Evolutionary conservation across 2,329 filamentous ascomycete genomes (phyloP).

Genomic region (Pestalotiopsis sp.): DNA sequence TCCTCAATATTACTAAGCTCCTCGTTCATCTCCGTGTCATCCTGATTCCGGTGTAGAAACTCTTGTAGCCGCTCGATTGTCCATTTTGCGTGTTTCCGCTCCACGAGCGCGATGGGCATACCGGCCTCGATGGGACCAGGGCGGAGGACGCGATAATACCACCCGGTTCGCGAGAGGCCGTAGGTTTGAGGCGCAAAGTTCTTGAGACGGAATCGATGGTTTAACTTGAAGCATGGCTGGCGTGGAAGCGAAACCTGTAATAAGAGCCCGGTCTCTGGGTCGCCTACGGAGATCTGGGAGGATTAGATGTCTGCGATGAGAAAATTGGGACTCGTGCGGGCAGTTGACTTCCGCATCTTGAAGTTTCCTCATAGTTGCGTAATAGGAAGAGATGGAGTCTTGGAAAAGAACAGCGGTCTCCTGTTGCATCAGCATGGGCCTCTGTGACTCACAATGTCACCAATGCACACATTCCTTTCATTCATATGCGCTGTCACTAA

Average conservation of each 20-base stretch:
- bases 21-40: conserved; percentile 53
- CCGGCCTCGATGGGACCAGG: conserved; percentile 58
- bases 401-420: too few species aligned
- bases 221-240: conserved; percentile 70
- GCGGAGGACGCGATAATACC: conserved; percentile 65
- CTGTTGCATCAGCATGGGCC: not conserved
- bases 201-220: conserved; percentile 66
- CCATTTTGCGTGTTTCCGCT: conserved; percentile 61
- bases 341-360: not conserved
- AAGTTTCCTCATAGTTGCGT: not conserved
- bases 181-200: conserved; percentile 64
- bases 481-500: conserved; percentile 61
- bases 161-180: conserved; percentile 61
- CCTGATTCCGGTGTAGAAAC: conserved; percentile 59
- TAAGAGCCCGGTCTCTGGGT: conserved; percentile 44
- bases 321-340: not conserved
- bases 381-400: too few species aligned
- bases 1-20: conserved; percentile 54
- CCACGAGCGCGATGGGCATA: conserved; percentile 58
- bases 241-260: conserved; percentile 65
- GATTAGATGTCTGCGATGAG: not conserved
- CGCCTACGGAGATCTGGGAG: conserved; percentile 21
- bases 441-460: conserved; percentile 51
- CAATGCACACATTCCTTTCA: conserved; percentile 67
- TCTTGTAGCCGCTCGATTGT: conserved; percentile 66